Base-by-base conservation (phyloP, 1,284 basidiomycete genomes). In the Earliella scabrosa region DNA sequence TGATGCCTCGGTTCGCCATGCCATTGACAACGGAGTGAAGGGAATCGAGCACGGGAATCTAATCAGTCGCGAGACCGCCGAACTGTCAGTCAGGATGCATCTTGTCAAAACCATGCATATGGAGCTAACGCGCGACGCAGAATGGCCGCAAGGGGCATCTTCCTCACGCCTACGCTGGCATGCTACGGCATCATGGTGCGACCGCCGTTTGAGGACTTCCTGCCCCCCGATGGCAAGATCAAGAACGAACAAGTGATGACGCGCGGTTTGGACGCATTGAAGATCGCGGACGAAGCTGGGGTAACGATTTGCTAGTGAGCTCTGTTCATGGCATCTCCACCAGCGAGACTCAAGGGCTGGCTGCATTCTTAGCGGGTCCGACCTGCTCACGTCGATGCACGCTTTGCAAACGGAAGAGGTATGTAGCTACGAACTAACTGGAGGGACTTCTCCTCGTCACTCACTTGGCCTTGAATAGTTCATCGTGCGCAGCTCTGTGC, bases 41-140 rank as follows among this genome's bases (percentile, higher is more conserved):
- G 78, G 78, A 0, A 81, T 82, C 39, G 80, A 82, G 59, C 80
- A 82, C 52, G 80, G 80, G 10, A 74, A 74, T 52, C 63, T 75
- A 9, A 72, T 74, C 43, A 71, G 72, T 39, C 35, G 58, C 6
- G 50, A 68, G 14, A 74, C 72, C 1, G 73, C 73, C 6, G 60
- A 66, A 31, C 44, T 64, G 61, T 66, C 32, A 36, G 63, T 49
- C 4, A 11, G 2, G 2, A 23, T 20, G 16, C 14, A 16, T 26
- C 36, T n/a, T n/a, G n/a, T n/a, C n/a, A n/a, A n/a, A n/a, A 24
- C 5, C 29, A 13, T 5, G 11, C 13, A 16, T n/a, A 20, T 9
- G 18, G 2, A 24, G n/a, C 45, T 48, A 8, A 47, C 24, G 18
- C n/a, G 20, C 5, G 20, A n/a, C 27, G 23, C 34, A 68, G 67